phyloP scores from a whole-genome alignment of 2,329 filamentous ascomycete genomes.

The Gaeumannomyces tritici region DNA sequence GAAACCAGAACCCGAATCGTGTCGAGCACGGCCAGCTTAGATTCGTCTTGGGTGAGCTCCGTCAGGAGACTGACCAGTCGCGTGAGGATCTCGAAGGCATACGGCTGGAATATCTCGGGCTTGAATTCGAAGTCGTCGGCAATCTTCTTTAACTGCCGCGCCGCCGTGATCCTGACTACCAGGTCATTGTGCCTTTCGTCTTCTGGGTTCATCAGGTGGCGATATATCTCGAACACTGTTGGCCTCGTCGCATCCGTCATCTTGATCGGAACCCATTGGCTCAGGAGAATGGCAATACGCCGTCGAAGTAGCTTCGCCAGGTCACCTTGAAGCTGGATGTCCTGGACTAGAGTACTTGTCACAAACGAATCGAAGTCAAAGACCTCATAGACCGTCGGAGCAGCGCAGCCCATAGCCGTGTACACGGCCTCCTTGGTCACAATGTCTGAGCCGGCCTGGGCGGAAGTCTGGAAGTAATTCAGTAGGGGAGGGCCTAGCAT shows the following conservation, averaged over 20 bases:
- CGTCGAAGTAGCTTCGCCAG: conserved; percentile 76
- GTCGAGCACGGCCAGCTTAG: conserved; percentile 81
- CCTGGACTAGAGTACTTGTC: conserved; percentile 61
- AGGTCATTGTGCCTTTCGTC: conserved; percentile 75
- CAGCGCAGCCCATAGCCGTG: conserved; percentile 80
- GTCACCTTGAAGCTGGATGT: conserved; percentile 56
- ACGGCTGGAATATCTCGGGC: conserved; percentile 64
- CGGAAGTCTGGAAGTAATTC: conserved; percentile 61
- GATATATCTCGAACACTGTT: conserved; percentile 79
- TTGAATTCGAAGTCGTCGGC: conserved; percentile 80
- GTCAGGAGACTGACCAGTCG: conserved; percentile 69
- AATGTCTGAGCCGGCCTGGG: conserved; percentile 52
- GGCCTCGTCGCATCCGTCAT: conserved; percentile 58
- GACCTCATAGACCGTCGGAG: conserved; percentile 60
- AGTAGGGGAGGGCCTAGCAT: conserved; percentile 72
- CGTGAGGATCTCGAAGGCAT: conserved; percentile 62
- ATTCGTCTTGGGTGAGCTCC: conserved; percentile 74
- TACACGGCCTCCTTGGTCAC: conserved; percentile 91
- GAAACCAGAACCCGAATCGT: conserved; percentile 75
- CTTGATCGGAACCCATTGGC: conserved; percentile 80
- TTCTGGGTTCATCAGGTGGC: conserved; percentile 68
- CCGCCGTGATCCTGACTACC: conserved; percentile 86
- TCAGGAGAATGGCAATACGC: conserved; percentile 79
- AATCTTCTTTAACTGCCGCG: conserved; percentile 70
- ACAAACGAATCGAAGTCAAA: conserved; percentile 82